Evolutionary conservation across 2,329 filamentous ascomycete genomes (phyloP).

Genomic region (Paradendryphiella salina): DNA sequence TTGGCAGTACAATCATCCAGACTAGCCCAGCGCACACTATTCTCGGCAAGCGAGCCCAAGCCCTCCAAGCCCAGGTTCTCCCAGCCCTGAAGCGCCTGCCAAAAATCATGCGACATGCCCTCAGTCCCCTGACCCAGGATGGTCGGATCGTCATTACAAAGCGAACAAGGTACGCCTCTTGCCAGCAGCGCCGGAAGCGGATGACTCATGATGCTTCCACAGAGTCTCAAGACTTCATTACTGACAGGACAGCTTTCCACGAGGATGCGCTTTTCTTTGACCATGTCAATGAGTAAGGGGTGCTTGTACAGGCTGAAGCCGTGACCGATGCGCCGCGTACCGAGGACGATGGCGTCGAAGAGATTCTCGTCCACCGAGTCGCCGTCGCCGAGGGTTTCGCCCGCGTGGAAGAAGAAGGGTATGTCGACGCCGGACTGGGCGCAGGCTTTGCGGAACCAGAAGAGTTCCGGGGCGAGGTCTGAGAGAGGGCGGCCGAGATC

Average conservation of each 20-base stretch:
- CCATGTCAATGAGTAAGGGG: constrained; percentile 82
- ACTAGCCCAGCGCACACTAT: constrained; percentile 85
- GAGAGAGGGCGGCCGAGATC: constrained; percentile 74
- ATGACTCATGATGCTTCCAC: constrained; percentile 74
- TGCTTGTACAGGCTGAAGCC: constrained; percentile 89
- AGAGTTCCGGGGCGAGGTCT: constrained; percentile 79
- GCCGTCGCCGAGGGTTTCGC: constrained; percentile 81
- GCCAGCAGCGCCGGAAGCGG: constrained; percentile 82
- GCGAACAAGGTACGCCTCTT: constrained; percentile 77
- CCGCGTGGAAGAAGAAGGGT: constrained; percentile 95
- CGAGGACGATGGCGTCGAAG: constrained; percentile 85
- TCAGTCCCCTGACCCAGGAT: constrained; percentile 81
- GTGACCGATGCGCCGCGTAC: constrained; percentile 86
- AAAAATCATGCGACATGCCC: constrained; percentile 90
- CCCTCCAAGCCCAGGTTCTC: constrained; percentile 88
- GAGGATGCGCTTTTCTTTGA: constrained; percentile 84
- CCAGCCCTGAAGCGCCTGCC: constrained; percentile 89
- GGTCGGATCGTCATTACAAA: constrained; percentile 90
- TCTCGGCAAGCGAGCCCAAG: constrained; percentile 84
- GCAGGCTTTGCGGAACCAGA: constrained; percentile 92
- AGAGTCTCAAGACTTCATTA: constrained; percentile 83
- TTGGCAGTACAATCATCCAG: constrained; percentile 76
- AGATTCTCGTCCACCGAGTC: constrained; percentile 79
- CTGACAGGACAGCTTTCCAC: constrained; percentile 90
- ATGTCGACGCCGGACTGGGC: constrained; percentile 75